A percentile compares a stretch with the other conserved stretches of the same genome.
These are phyloP conservation scores for Mycena rebaudengoi DNA, from an alignment of 768 basidiomycete species.

Conservation along the genomic window DNA sequence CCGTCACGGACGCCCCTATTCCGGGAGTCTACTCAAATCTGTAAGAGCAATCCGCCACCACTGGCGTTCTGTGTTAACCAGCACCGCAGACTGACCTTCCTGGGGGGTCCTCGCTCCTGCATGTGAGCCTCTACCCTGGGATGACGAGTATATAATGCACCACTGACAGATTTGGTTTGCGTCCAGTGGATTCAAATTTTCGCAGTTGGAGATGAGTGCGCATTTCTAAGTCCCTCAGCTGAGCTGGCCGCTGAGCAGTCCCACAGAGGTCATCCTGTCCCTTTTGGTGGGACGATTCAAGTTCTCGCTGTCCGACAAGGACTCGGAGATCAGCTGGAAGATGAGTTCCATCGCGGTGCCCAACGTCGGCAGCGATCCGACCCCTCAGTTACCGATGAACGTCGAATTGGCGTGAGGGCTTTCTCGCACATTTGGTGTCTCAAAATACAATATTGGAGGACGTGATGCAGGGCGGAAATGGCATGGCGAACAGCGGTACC, in stretches of 20 bases:
- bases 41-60: slow-evolving; percentile 15
- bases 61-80: neutral
- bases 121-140: slow-evolving; percentile 33
- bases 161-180: neutral
- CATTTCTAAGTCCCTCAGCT: neutral
- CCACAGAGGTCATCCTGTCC: slow-evolving; percentile 41
- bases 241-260: too few relatives aligned
- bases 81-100: slow-evolving; percentile 45
- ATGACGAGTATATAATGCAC: too few relatives aligned
- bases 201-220: slow-evolving; percentile 29
- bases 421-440: too few relatives aligned
- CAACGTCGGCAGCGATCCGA: slow-evolving; percentile 17
- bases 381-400: slow-evolving; percentile 24
- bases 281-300: slow-evolving; percentile 36
- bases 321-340: slow-evolving; percentile 43
- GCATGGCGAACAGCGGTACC: too few relatives aligned
- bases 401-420: slow-evolving; percentile 15
- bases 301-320: slow-evolving; percentile 36
- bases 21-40: slow-evolving; percentile 36
- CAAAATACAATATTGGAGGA: too few relatives aligned
- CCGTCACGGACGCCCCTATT: slow-evolving; percentile 29
- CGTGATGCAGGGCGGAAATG: too few relatives aligned
- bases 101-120: slow-evolving; percentile 43
- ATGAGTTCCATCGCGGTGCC: slow-evolving; percentile 37
- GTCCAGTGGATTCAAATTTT: slow-evolving; percentile 54